Conservation (phyloP, 441 rosid species). For the Adansonia madagascariensis region DNA sequence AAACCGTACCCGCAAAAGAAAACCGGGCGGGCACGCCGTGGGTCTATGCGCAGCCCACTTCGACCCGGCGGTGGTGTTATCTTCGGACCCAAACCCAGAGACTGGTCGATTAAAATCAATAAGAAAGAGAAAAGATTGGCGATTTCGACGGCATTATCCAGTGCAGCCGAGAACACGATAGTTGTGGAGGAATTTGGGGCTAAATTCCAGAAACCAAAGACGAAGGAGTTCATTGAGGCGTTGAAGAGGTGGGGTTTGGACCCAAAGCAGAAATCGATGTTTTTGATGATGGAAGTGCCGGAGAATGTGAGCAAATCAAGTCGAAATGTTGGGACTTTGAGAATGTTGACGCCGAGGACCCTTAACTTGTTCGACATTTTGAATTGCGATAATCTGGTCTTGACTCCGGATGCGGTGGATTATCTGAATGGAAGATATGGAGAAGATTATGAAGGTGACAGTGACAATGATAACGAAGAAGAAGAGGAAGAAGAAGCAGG, state of each 20-base stretch:
- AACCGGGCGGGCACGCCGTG: constrained; percentile 80
- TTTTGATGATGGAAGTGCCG: constrained; percentile 70
- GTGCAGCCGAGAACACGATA: constrained; percentile 63
- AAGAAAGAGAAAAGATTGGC: constrained; percentile 85
- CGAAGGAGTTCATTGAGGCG: constrained; percentile 77
- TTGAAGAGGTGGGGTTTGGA: constrained; percentile 89
- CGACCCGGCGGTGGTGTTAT: constrained; percentile 88
- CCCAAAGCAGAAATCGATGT: constrained; percentile 81
- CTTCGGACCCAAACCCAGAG: constrained; percentile 84
- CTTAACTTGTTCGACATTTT: constrained; percentile 84
- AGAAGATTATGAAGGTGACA: constrained; percentile 41
- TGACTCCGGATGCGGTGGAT: constrained; percentile 77
- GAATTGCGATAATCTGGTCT: constrained; percentile 80
- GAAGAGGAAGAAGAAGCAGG: constrained; percentile 40
- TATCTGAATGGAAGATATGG: constrained; percentile 79
- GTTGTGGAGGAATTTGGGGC: constrained; percentile 90
- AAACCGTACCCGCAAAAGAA: constrained; percentile 89
- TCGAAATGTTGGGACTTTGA: constrained; percentile 86
- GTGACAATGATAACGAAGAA: constrained; percentile 50
- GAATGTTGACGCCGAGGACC: constrained; percentile 83
- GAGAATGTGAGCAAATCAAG: constrained; percentile 66
- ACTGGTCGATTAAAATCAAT: constrained; percentile 91
- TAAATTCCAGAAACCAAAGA: constrained; percentile 74
- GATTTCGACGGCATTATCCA: constrained; percentile 75
- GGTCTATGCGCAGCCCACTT: constrained; percentile 75